phyloP scores from a whole-genome alignment of 2,329 filamentous ascomycete species.

The Scytalidium sp. region DNA sequence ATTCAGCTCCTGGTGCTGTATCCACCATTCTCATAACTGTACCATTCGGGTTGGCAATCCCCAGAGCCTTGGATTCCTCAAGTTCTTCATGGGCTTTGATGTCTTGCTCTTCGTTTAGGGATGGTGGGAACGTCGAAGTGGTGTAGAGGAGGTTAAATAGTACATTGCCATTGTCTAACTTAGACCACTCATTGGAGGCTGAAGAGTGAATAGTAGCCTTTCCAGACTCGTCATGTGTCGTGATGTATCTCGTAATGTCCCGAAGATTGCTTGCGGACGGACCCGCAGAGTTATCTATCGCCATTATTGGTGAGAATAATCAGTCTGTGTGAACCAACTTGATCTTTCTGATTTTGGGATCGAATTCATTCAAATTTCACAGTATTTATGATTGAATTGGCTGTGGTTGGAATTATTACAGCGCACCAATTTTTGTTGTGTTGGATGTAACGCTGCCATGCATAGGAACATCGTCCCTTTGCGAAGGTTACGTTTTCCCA shows the following conservation, averaged over 20 bases:
- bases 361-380: too few relatives aligned
- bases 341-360: background rate
- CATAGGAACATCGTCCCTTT: too few relatives aligned
- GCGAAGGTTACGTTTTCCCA: too few relatives aligned
- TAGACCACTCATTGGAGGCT: constrained; percentile 20
- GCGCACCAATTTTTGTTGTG: too few relatives aligned
- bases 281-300: background rate
- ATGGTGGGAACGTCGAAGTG: constrained; percentile 35
- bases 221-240: constrained; percentile 28
- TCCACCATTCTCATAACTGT: constrained; percentile 14
- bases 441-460: too few relatives aligned
- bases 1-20: constrained; percentile 11
- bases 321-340: background rate
- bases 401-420: too few relatives aligned
- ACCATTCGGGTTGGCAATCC: constrained; percentile 9
- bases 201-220: constrained; percentile 34
- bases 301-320: background rate
- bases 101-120: constrained; percentile 39
- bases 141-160: constrained; percentile 34
- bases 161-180: constrained; percentile 10
- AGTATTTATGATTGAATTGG: too few relatives aligned
- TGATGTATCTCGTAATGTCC: constrained; percentile 30
- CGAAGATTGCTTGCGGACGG: constrained; percentile 17
- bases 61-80: constrained; percentile 9
- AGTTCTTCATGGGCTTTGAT: constrained; percentile 33